Base-by-base conservation (phyloP, 371 early-diverging fungal genomes). In the Globomyces sp. region DNA sequence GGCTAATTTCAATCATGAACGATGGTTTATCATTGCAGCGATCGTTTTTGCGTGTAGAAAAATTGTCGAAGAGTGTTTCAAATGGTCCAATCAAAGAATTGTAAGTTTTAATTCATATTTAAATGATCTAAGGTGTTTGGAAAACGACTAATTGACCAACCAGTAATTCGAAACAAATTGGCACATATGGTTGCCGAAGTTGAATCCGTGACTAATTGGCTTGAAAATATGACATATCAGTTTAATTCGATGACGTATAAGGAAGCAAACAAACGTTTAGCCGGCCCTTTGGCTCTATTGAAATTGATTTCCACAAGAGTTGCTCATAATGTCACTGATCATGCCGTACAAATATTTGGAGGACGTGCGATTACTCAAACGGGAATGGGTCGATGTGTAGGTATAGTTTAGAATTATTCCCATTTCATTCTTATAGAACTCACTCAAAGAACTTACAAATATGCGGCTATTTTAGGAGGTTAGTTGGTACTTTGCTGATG, bases 361-460 rank as follows among this genome's bases (percentile, higher is more conserved):
- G 88, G 88, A 43, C 79, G 86, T 59, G 86, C 68, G 42, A 85
- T 87, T 44, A 87, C 88, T 53, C 77, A 74, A 74, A 82, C 86
- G 43, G 89, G 89, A 40, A 85, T 87, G 85, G 89, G 87, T 44
- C 68, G 85, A 48, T 58, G 65, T 37, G 71, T 87, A 10, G 87
- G 87, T 64, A 68, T 71, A 43, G 78, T 83, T 24, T 24, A 24
- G 24, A 24, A 24, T 24, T 24, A 24, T 24, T 24, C 24, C 24
- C 24, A 24, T 24, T 24, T 24, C 24, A 24, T 24, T 24, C 24
- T 24, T 24, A 24, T 24, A 24, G 24, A 24, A 24, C 24, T 24
- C 24, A 24, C 24, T 76, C 83, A 83, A 77, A 59, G 75, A 53
- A 49, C 84, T 3, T 79, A 78, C 76, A 82, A 81, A 65, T 71